These are phyloP conservation scores for Leucocoprinus birnbaumii DNA, from an alignment of 768 basidiomycete genomes.

Conservation along the genomic window DNA sequence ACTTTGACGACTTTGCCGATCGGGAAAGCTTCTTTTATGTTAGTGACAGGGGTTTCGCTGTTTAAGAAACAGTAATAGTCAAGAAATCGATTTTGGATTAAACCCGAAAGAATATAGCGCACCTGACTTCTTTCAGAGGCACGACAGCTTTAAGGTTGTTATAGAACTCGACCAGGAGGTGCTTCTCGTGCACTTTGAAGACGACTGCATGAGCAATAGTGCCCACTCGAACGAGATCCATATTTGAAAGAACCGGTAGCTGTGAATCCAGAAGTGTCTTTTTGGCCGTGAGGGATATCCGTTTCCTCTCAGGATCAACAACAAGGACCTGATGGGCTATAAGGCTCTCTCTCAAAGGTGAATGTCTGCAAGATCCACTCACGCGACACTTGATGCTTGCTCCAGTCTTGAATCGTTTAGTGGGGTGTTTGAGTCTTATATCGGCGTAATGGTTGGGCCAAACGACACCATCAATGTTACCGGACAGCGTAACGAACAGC, in stretches of 20 bases:
- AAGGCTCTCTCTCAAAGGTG: not conserved
- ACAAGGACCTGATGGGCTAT: constrained; percentile 59
- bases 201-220: constrained; percentile 78
- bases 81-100: not conserved
- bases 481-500: constrained; percentile 83
- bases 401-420: constrained; percentile 85
- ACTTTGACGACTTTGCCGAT: constrained; percentile 85
- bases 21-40: constrained; percentile 61
- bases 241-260: constrained; percentile 60
- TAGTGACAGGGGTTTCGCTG: constrained; percentile 65
- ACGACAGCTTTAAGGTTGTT: constrained; percentile 84
- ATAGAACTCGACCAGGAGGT: constrained; percentile 86
- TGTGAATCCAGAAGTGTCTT: constrained; percentile 83
- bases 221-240: constrained; percentile 71
- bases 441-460: constrained; percentile 97
- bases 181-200: constrained; percentile 77
- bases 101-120: constrained; percentile 5
- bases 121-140: constrained; percentile 82
- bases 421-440: constrained; percentile 89
- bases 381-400: constrained; percentile 83
- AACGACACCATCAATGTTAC: constrained; percentile 87
- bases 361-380: constrained; percentile 28
- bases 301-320: constrained; percentile 77
- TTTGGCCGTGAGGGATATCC: constrained; percentile 87
- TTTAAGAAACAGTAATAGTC: constrained; percentile 2